Conservation (phyloP, 805 yeast genomes). For the Naumovozyma baii region DNA sequence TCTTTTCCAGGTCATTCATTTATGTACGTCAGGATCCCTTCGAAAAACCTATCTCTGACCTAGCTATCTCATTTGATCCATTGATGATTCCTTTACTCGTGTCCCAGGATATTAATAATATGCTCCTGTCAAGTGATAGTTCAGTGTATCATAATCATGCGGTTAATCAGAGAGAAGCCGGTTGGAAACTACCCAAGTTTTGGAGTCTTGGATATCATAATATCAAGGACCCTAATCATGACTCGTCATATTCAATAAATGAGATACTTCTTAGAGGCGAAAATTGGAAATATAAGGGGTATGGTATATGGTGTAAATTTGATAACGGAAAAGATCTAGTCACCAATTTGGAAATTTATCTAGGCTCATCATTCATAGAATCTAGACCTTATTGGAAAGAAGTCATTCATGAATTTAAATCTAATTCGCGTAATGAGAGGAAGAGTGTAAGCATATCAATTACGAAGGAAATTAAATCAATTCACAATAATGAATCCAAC, state of each 20-base stretch:
- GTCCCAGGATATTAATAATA: conserved; percentile 21
- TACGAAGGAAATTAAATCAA: conserved; percentile 5
- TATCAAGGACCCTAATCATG: background rate
- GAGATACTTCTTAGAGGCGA: conserved; percentile 5
- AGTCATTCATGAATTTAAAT: conserved; percentile 13
- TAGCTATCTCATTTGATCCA: conserved; percentile 34
- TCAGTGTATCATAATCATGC: conserved; percentile 22
- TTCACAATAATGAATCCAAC: background rate
- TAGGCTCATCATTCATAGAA: conserved; percentile 48
- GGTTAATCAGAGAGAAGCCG: conserved; percentile 6
- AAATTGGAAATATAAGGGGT: conserved; percentile 37
- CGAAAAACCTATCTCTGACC: conserved; percentile 34
- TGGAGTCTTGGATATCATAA: background rate
- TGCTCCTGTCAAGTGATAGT: conserved; percentile 25
- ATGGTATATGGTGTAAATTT: conserved; percentile 50
- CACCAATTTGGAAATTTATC: conserved; percentile 41
- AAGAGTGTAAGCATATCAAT: conserved; percentile 8
- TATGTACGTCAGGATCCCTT: conserved; percentile 20
- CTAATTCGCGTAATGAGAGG: background rate
- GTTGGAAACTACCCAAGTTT: background rate
- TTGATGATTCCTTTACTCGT: conserved; percentile 31
- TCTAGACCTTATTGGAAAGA: conserved; percentile 50
- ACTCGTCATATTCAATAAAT: conserved; percentile 2
- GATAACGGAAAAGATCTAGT: conserved; percentile 28
- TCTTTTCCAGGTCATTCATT: conserved; percentile 18